phyloP scores from a whole-genome alignment of 1,139 yeast species.

The Pichia sp. region DNA sequence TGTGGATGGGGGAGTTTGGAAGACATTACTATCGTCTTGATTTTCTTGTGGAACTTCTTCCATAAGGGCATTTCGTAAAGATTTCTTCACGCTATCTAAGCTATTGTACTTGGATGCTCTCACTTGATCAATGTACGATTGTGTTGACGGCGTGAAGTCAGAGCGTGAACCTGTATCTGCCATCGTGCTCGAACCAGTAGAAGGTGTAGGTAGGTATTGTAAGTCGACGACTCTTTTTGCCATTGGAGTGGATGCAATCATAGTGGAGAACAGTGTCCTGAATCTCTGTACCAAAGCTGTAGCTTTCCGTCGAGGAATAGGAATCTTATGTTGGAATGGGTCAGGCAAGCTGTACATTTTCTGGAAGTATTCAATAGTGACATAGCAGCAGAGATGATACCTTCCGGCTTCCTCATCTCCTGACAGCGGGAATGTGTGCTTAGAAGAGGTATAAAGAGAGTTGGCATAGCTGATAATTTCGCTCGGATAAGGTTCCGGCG shows the following conservation, averaged over 20 bases:
- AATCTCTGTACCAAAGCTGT: slow-evolving; percentile 44
- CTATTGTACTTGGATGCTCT: slow-evolving; percentile 5
- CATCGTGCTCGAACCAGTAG: neutral
- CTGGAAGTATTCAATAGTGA: slow-evolving; percentile 52
- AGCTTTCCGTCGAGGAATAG: slow-evolving; percentile 51
- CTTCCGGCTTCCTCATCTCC: slow-evolving; percentile 59
- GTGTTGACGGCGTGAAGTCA: slow-evolving; percentile 4
- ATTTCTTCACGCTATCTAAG: slow-evolving; percentile 5
- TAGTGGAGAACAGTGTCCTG: slow-evolving; percentile 26
- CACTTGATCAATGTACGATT: slow-evolving; percentile 13
- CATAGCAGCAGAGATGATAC: slow-evolving; percentile 59
- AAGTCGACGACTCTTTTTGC: slow-evolving; percentile 12
- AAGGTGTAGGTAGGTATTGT: neutral
- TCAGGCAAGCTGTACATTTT: slow-evolving; percentile 43
- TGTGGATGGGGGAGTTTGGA: slow-evolving; percentile 23
- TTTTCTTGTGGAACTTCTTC: neutral
- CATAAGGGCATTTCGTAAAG: slow-evolving; percentile 1
- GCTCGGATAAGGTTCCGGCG: slow-evolving; percentile 46
- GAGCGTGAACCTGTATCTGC: neutral
- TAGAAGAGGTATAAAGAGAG: slow-evolving; percentile 50
- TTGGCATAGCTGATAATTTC: slow-evolving; percentile 47
- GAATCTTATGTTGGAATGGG: slow-evolving; percentile 49
- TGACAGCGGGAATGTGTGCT: slow-evolving; percentile 41
- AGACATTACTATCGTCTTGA: neutral
- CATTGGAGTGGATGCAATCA: slow-evolving; percentile 15